phyloP scores from a whole-genome alignment of 2,329 filamentous ascomycete genomes.

The Daldinia sp. region DNA sequence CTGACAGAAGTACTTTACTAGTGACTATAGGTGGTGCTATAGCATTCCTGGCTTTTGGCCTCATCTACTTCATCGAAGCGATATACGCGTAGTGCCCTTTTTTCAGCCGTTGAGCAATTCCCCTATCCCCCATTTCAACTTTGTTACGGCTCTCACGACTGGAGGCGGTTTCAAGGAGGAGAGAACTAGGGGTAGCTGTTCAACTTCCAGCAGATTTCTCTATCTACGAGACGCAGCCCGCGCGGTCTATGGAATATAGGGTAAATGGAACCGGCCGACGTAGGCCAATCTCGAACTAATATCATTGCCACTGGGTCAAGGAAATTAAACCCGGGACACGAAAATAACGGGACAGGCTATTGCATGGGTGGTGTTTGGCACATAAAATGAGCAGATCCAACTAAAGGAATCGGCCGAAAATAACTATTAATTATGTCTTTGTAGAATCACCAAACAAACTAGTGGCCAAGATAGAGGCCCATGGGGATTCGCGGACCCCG shows the following conservation, averaged over 20 bases:
- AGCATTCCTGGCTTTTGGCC: constrained; percentile 89
- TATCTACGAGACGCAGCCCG: constrained; percentile 4
- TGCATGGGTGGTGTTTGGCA: constrained; percentile 44
- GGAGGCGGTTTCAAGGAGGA: constrained; percentile 26
- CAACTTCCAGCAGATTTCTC: constrained; percentile 11
- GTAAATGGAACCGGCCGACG: constrained; percentile 10
- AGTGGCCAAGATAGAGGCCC: constrained; percentile 3
- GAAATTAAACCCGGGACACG: constrained; percentile 20
- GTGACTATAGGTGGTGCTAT: constrained; percentile 92
- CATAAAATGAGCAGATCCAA: constrained; percentile 37
- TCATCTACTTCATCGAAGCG: constrained; percentile 91
- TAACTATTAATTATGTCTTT: constrained; percentile 19
- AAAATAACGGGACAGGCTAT: constrained; percentile 11
- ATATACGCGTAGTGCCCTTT: constrained; percentile 63
- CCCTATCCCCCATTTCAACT: constrained; percentile 3
- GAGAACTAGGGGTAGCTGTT: constrained; percentile 15
- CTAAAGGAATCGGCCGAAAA: constrained; percentile 7
- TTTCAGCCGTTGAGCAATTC: background rate
- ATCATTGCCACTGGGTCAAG: constrained; percentile 10
- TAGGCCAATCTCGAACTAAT: constrained; percentile 28
- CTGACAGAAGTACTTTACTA: constrained; percentile 54
- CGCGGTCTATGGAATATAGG: constrained; percentile 15
- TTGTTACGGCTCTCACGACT: constrained; percentile 34
- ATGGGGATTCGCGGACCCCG: constrained; percentile 1
- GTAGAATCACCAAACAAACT: constrained; percentile 20